Evolutionary conservation across 2,329 filamentous ascomycete species (phyloP).

Genomic region (Shiraia bambusicola): DNA sequence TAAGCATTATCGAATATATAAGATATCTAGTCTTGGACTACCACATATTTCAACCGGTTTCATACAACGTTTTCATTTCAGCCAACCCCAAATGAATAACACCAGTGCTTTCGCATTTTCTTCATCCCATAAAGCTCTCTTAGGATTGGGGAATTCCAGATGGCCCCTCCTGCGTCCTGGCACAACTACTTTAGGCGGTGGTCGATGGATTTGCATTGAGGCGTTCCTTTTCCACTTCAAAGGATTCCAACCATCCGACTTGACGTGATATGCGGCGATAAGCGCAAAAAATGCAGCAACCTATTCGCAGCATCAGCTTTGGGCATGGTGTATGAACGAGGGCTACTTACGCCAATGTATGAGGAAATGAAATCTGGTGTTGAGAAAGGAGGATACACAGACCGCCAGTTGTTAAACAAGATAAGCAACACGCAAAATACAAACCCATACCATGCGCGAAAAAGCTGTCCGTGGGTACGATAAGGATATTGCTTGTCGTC

Average conservation of each 20-base stretch:
- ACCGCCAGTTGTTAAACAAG: constrained; percentile 30
- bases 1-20: too few relatives aligned
- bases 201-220: constrained; percentile 32
- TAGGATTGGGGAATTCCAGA: constrained; percentile 27
- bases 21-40: too few relatives aligned
- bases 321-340: not conserved
- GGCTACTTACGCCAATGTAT: constrained; percentile 25
- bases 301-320: constrained; percentile 4
- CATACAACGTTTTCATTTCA: constrained; percentile 19
- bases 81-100: constrained; percentile 29
- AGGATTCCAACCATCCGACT: constrained; percentile 31
- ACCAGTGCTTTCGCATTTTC: constrained; percentile 27
- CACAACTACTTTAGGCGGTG: constrained; percentile 29
- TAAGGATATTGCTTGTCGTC: constrained; percentile 34
- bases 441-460: constrained; percentile 31
- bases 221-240: constrained; percentile 27
- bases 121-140: constrained; percentile 24
- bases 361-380: constrained; percentile 20
- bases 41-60: not conserved
- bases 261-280: constrained; percentile 28
- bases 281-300: constrained; percentile 26
- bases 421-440: constrained; percentile 27
- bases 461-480: constrained; percentile 28
- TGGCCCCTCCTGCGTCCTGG: constrained; percentile 26
- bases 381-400: constrained; percentile 20